Percentiles rank a stretch among this genome's conserved stretches.
phyloP scores from a whole-genome alignment of 2,329 filamentous ascomycete species.

The Cryphonectria japonica region DNA sequence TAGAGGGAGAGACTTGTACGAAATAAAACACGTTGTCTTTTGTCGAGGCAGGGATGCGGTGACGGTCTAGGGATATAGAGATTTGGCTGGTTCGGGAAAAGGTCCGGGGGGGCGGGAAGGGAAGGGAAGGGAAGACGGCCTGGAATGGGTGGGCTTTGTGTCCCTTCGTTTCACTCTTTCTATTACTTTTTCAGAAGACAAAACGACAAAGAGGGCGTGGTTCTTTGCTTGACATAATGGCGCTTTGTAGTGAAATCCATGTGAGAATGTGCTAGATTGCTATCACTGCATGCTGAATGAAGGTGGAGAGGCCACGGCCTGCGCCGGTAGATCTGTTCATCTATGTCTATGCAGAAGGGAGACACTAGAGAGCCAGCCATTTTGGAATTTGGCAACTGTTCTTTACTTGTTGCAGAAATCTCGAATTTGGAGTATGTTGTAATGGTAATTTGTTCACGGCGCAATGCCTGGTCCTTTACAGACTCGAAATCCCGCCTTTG shows the following conservation, averaged over 20 bases:
- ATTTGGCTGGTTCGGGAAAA: background rate
- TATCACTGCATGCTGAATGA: background rate
- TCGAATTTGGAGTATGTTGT: too few relatives aligned
- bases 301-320: background rate
- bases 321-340: background rate
- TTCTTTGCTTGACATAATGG: background rate
- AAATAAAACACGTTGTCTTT: background rate
- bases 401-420: too few relatives aligned
- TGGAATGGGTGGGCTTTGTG: background rate
- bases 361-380: too few relatives aligned
- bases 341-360: too few relatives aligned
- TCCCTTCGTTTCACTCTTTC: background rate
- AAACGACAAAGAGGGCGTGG: too few relatives aligned
- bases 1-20: background rate
- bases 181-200: background rate
- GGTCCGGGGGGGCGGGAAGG: background rate
- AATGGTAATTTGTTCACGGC: background rate
- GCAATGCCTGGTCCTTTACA: background rate
- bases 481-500: too few relatives aligned
- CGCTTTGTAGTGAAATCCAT: background rate
- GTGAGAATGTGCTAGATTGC: too few relatives aligned
- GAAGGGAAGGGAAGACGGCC: background rate
- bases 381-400: too few relatives aligned
- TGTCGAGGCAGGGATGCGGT: background rate
- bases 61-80: background rate